Conservation (phyloP, 202 grass and related monocot genomes). For the Thinopyrum obtusiflorum region DNA sequence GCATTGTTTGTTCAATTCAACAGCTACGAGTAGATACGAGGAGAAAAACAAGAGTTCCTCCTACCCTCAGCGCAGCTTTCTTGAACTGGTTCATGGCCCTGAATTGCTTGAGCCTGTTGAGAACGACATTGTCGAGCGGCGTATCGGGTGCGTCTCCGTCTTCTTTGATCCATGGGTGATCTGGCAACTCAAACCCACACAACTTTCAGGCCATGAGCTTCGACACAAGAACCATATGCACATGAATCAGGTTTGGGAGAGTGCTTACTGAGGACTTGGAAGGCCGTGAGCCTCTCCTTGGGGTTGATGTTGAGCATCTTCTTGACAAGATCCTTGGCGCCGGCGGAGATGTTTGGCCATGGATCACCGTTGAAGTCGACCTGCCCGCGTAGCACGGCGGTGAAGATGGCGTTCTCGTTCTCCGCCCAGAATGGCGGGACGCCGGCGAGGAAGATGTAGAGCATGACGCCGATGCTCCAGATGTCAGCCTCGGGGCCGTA, state of each 20-base stretch:
- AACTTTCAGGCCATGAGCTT: background rate
- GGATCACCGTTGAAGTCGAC: constrained; percentile 69
- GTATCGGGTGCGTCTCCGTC: constrained; percentile 76
- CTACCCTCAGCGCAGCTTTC: constrained; percentile 77
- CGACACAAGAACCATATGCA: background rate
- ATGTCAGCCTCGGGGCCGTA: constrained; percentile 86
- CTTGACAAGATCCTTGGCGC: constrained; percentile 81
- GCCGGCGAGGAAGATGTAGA: constrained; percentile 89
- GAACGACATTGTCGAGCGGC: constrained; percentile 72
- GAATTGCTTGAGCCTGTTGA: constrained; percentile 72
- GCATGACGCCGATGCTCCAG: constrained; percentile 93
- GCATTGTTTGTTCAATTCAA: background rate
- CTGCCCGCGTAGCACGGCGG: constrained; percentile 67
- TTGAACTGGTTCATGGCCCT: constrained; percentile 83
- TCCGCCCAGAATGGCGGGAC: constrained; percentile 92
- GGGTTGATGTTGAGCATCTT: constrained; percentile 89
- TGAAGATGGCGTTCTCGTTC: constrained; percentile 85
- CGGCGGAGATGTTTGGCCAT: constrained; percentile 70
- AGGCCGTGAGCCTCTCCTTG: constrained; percentile 76
- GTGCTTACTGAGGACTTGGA: constrained; percentile 88
- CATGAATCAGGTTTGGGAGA: background rate
- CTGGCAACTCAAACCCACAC: constrained; percentile 21
- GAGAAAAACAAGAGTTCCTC: no score
- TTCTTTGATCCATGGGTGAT: constrained; percentile 94
- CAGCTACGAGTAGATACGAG: background rate